Conservation (phyloP, 768 basidiomycete genomes). For the Tremella fuciformis region DNA sequence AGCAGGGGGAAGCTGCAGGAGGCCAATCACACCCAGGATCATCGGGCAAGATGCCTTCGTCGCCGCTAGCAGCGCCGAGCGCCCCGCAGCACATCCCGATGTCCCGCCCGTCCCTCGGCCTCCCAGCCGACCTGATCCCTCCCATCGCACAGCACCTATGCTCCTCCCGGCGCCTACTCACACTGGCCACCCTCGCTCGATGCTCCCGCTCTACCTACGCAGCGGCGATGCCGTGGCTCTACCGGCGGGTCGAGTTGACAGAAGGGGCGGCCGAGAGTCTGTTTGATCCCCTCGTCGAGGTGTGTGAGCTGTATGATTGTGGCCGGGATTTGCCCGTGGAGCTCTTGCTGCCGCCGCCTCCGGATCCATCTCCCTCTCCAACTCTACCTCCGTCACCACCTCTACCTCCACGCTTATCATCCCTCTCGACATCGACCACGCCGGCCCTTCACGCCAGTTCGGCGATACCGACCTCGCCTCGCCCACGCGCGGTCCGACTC, state of each 20-base stretch:
- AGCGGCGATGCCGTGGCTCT: not conserved
- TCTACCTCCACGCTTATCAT: not conserved
- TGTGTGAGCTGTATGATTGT: conserved; percentile 1
- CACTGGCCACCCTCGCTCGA: not conserved
- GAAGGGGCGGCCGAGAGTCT: not conserved
- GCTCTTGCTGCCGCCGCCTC: too few relatives aligned
- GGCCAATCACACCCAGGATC: too few relatives aligned
- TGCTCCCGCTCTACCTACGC: not conserved
- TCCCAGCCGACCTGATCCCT: not conserved
- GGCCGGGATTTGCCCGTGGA: not conserved
- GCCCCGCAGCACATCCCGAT: not conserved
- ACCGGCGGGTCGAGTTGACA: not conserved
- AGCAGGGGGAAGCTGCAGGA: too few relatives aligned
- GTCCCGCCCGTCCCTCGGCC: not conserved
- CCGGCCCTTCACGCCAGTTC: too few relatives aligned
- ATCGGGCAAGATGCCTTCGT: too few relatives aligned
- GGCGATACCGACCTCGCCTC: conserved; percentile 3
- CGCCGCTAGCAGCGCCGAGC: too few relatives aligned
- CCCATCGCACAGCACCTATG: not conserved
- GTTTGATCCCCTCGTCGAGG: not conserved
- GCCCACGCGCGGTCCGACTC: not conserved
- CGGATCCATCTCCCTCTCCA: too few relatives aligned
- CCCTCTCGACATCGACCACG: not conserved
- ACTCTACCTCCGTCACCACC: too few relatives aligned
- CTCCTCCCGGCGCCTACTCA: not conserved